A percentile compares a stretch with the other conserved stretches of the same genome.
Conservation (phyloP, 78 protist species). For the Pelomyxa schiedti region DNA sequence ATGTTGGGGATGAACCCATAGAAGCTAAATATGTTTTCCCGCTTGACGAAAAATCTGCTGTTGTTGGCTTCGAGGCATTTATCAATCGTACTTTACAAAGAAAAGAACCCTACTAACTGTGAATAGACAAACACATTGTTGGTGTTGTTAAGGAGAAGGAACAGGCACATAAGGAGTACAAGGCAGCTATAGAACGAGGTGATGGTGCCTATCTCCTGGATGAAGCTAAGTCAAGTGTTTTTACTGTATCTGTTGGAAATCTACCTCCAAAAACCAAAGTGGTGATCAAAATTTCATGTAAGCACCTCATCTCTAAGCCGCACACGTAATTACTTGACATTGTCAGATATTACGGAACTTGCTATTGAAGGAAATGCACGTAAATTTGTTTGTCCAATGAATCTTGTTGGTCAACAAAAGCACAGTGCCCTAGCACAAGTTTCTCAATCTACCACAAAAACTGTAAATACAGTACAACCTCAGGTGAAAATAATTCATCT, state of each 20-base stretch:
- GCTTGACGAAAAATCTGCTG: constrained; percentile 70
- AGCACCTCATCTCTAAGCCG: too few relatives aligned
- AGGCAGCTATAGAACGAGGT: constrained; percentile 50
- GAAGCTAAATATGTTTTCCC: constrained; percentile 78
- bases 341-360: constrained; percentile 59
- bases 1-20: constrained; percentile 1
- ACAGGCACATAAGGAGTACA: constrained; percentile 54
- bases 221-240: constrained; percentile 58
- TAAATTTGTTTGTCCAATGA: constrained; percentile 56
- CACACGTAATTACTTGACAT: too few relatives aligned
- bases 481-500: background rate
- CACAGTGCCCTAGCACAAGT: constrained; percentile 7
- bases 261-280: constrained; percentile 49
- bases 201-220: constrained; percentile 68
- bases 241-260: constrained; percentile 68
- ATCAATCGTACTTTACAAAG: too few relatives aligned
- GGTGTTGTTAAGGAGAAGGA: constrained; percentile 76
- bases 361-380: constrained; percentile 42
- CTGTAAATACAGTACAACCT: constrained; percentile 6
- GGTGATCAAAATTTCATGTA: constrained; percentile 43
- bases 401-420: constrained; percentile 53
- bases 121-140: constrained; percentile 45
- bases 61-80: constrained; percentile 66
- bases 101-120: too few relatives aligned
- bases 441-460: constrained; percentile 10